These are phyloP conservation scores for Babesia caballi DNA, from an alignment of 169 alveolate genomes.

Conservation along the genomic window DNA sequence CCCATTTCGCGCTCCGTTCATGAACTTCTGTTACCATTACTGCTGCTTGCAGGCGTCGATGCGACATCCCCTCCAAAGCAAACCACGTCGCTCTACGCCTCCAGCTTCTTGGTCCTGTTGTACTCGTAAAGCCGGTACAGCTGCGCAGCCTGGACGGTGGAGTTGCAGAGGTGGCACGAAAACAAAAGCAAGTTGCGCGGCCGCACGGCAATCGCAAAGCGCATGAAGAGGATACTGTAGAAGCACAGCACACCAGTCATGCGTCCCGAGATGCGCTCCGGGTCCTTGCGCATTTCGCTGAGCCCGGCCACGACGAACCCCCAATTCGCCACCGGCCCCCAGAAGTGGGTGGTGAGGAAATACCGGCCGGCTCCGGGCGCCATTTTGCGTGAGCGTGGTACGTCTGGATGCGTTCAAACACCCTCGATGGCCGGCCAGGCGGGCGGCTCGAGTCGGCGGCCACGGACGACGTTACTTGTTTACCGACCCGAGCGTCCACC, in stretches of 20 bases:
- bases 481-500: no score
- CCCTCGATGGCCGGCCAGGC: no score
- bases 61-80: no score
- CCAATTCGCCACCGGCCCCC: constrained; percentile 96
- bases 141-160: constrained; percentile 75
- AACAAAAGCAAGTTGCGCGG: constrained; percentile 85
- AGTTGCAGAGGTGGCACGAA: constrained; percentile 84
- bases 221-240: constrained; percentile 86
- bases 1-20: no score
- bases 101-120: constrained; percentile 1
- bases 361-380: constrained; percentile 13
- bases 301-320: constrained; percentile 91
- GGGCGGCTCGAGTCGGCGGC: no score
- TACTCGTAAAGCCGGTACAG: constrained; percentile 56
- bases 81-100: no score
- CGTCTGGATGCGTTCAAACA: no score
- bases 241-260: constrained; percentile 87
- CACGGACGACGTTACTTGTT: no score
- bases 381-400: neutral
- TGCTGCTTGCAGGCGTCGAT: no score
- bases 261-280: constrained; percentile 81
- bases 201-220: constrained; percentile 87
- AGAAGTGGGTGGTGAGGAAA: constrained; percentile 83
- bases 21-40: no score
- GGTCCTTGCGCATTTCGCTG: constrained; percentile 81